Conservation (phyloP, 208 protist genomes). For the Porcisia deanei region DNA sequence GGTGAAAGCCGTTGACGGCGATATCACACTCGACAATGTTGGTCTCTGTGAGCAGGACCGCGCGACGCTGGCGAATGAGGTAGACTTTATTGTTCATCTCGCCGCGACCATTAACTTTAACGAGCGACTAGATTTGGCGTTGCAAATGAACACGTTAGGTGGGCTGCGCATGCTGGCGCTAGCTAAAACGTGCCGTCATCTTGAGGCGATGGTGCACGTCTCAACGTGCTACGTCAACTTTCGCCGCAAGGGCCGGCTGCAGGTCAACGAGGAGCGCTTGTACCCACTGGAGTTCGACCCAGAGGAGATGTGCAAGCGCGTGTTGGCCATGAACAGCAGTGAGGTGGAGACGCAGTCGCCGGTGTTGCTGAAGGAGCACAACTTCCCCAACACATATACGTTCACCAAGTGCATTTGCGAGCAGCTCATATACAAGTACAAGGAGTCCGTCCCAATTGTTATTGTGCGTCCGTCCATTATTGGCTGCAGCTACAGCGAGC, state of each 20-base stretch:
- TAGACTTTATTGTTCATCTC: constrained; percentile 82
- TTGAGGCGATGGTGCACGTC: constrained; percentile 83
- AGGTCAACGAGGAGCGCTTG: constrained; percentile 63
- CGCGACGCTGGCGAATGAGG: constrained; percentile 43
- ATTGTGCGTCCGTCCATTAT: constrained; percentile 91
- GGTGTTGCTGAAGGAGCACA: constrained; percentile 55
- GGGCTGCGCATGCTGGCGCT: constrained; percentile 75
- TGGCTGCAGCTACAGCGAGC: constrained; percentile 71
- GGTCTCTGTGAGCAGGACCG: constrained; percentile 59
- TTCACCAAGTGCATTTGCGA: constrained; percentile 90
- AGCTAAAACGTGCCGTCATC: constrained; percentile 63
- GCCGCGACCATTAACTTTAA: constrained; percentile 91
- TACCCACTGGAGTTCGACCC: constrained; percentile 84
- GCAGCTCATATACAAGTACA: constrained; percentile 59
- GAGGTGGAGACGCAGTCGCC: constrained; percentile 46
- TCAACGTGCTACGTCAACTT: constrained; percentile 93
- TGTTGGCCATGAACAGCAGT: constrained; percentile 56
- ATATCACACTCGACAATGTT: constrained; percentile 72
- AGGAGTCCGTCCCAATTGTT: constrained; percentile 61
- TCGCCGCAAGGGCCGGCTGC: constrained; percentile 36
- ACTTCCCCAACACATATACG: constrained; percentile 91
- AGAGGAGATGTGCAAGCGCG: constrained; percentile 73
- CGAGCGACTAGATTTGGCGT: constrained; percentile 65
- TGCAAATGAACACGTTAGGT: constrained; percentile 87
- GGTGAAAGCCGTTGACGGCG: constrained; percentile 66